These are phyloP conservation scores for Trichoderma guizhouense DNA, from an alignment of 2,329 filamentous ascomycete genomes.

Conservation along the genomic window DNA sequence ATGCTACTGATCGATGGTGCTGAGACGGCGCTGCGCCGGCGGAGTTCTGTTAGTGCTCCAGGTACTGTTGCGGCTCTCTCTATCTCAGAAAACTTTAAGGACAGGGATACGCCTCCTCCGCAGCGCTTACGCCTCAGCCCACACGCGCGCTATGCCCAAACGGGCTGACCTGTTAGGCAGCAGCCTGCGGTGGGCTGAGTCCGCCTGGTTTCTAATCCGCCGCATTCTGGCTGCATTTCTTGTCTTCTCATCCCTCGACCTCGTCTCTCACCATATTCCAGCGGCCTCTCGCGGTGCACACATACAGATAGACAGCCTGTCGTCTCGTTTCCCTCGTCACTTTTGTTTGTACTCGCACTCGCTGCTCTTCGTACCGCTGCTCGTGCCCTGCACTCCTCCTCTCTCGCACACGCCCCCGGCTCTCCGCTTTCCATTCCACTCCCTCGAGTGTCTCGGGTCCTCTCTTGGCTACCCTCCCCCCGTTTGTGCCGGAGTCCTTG, in stretches of 20 bases:
- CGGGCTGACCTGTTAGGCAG: slow-evolving; percentile 22
- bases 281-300: neutral
- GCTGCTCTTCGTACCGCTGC: neutral
- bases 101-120: slow-evolving; percentile 21
- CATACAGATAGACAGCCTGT: neutral
- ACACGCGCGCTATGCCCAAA: slow-evolving; percentile 20
- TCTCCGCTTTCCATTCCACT: slow-evolving; percentile 8
- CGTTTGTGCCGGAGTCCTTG: slow-evolving; percentile 12
- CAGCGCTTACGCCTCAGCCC: slow-evolving; percentile 20
- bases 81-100: neutral
- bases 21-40: neutral
- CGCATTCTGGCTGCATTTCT: slow-evolving; percentile 18
- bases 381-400: neutral
- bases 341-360: neutral
- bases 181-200: slow-evolving; percentile 24
- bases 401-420: neutral
- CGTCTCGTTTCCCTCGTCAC: neutral
- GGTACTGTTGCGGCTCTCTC: slow-evolving; percentile 4
- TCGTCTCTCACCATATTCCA: neutral
- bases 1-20: neutral
- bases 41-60: slow-evolving; percentile 13
- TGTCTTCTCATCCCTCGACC: neutral
- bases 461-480: slow-evolving; percentile 2
- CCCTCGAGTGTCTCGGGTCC: slow-evolving; percentile 4
- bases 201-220: slow-evolving; percentile 21